Evolutionary conservation across 2,329 filamentous ascomycete species (phyloP), one percentile per base, ranked within the genome.

Genomic region (Phialophora expanda): DNA sequence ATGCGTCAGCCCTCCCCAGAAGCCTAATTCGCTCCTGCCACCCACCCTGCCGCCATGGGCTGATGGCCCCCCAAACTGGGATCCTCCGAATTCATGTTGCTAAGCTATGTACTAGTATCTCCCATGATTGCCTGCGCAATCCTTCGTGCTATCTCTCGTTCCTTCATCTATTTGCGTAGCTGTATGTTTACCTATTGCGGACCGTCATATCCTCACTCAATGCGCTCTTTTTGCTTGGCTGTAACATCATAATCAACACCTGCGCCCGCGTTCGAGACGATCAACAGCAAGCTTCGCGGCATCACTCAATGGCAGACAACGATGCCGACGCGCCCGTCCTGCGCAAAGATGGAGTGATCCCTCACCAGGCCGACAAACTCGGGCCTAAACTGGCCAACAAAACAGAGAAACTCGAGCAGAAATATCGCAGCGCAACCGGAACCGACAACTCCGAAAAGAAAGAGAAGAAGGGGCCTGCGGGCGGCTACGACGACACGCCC

Each of bases 401-500:
- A 68, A 73, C 78, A 20, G 76, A 79, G 62, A 75, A 77, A 61
- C 66, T 79, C 24, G 77, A 81, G 60, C 71, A 76, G 38, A 76
- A 76, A 65, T 73, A 72, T 30, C 63, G 75, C 50, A 70, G 68
- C 20, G 69, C 64, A 22, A 50, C 78, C 62, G 61, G 78, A 14
- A 81, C 79, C 74, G 75, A 72, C 46, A 80, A 77, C 65, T 70
- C 78, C 22, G 69, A 72, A 9, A 65, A 73, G 44, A 72, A 72
- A 17, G 63, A 73, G 26, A 77, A 76, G 56, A 77, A 76, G 56
- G 72, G 72, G 3, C 91, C 91, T 0, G 85, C 89, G 0, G 93
- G 93, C 32, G 93, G 93, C 38, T 95, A 87, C 76, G 93, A 96
- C 77, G 77, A 81, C 41, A 96, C 92, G 0, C 91, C 92, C 1